These are phyloP conservation scores for Penicillium paradoxum DNA, from an alignment of 495 filamentous ascomycete genomes.

Conservation along the genomic window DNA sequence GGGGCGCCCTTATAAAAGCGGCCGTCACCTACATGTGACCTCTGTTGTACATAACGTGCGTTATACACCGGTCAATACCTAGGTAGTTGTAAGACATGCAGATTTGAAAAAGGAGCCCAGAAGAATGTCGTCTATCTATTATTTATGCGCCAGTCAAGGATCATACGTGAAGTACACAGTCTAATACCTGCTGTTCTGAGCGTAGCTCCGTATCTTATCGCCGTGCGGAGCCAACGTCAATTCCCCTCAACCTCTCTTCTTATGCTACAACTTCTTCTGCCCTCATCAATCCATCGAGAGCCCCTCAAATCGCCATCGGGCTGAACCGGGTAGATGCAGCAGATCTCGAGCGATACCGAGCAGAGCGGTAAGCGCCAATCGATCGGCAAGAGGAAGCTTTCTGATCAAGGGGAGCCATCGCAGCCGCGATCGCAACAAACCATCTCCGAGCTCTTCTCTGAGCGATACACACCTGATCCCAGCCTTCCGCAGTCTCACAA, in stretches of 20 bases:
- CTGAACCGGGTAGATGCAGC: slow-evolving; percentile 47
- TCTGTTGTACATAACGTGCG: too few species aligned
- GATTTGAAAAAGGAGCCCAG: too few species aligned
- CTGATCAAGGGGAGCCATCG: slow-evolving; percentile 36
- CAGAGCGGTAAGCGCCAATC: slow-evolving; percentile 47
- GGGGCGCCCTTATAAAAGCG: too few species aligned
- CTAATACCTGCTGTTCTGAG: too few species aligned
- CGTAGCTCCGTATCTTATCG: slow-evolving; percentile 26
- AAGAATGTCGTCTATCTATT: too few species aligned
- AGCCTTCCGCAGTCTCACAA: slow-evolving; percentile 33
- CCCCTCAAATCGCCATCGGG: slow-evolving; percentile 17
- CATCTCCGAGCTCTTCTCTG: slow-evolving; percentile 46
- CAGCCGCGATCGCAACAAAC: slow-evolving; percentile 42
- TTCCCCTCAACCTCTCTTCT: slow-evolving; percentile 21
- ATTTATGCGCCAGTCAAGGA: too few species aligned
- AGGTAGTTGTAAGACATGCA: too few species aligned
- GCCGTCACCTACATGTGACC: too few species aligned
- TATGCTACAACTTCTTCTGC: slow-evolving; percentile 11
- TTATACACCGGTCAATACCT: too few species aligned
- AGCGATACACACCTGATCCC: slow-evolving; percentile 20
- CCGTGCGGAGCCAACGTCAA: slow-evolving; percentile 26
- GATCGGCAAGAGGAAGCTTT: slow-evolving; percentile 44
- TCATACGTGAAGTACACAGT: too few species aligned
- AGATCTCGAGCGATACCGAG: slow-evolving; percentile 40
- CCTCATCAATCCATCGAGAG: slow-evolving; percentile 3